These are phyloP conservation scores for Plasmodium adleri DNA, from an alignment of 169 alveolate genomes.

Conservation along the genomic window DNA sequence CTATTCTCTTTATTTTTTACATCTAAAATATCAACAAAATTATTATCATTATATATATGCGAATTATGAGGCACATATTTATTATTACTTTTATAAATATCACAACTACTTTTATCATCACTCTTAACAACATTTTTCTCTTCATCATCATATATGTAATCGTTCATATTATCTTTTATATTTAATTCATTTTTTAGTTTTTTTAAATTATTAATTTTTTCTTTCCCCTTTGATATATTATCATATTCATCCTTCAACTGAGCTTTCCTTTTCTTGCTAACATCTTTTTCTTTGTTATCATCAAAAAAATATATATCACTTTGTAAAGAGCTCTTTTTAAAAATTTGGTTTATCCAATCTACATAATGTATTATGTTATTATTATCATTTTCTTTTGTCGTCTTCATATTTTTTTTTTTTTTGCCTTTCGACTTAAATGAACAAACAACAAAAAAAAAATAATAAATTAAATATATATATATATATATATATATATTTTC, in stretches of 20 bases:
- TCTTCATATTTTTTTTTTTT: neutral
- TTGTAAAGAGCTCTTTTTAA: constrained; percentile 1
- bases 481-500: neutral
- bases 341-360: constrained; percentile 26
- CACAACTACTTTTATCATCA: neutral
- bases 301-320: neutral
- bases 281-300: constrained; percentile 19
- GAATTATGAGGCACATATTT: too few relatives aligned
- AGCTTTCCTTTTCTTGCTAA: constrained; percentile 12
- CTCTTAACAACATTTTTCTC: neutral
- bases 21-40: too few relatives aligned
- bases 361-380: constrained; percentile 25
- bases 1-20: too few relatives aligned
- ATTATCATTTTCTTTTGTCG: neutral
- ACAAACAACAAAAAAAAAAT: too few relatives aligned
- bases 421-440: too few relatives aligned
- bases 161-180: neutral
- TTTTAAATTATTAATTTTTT: constrained; percentile 1
- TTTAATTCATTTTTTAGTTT: constrained; percentile 2
- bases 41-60: too few relatives aligned
- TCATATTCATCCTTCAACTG: neutral
- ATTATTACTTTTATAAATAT: too few relatives aligned
- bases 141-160: neutral
- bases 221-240: neutral
- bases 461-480: neutral